These are phyloP conservation scores for Monascus ruber DNA, from an alignment of 2,329 filamentous ascomycete species.

Conservation along the genomic window DNA sequence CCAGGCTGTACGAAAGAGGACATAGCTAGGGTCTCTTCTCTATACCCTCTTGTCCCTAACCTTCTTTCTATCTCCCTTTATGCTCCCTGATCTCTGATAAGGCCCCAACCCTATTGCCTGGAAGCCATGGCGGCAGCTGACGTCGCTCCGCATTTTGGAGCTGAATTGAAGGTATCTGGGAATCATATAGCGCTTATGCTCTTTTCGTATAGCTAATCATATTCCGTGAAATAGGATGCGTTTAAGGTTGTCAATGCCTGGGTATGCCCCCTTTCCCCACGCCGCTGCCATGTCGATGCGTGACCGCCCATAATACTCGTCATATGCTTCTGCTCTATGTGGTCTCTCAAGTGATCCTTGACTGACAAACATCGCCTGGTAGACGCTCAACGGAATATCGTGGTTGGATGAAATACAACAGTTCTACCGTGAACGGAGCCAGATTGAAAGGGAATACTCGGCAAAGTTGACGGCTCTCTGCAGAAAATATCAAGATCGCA, in stretches of 20 bases:
- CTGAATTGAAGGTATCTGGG: constrained; percentile 70
- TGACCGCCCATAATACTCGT: too few species aligned
- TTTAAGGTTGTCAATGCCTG: constrained; percentile 92
- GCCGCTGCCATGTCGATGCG: too few species aligned
- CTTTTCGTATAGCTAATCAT: not conserved
- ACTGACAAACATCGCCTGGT: constrained; percentile 1
- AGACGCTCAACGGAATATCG: constrained; percentile 71
- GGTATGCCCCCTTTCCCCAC: constrained; percentile 38
- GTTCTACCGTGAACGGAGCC: constrained; percentile 90
- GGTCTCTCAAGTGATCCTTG: not conserved
- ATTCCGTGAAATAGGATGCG: constrained; percentile 57
- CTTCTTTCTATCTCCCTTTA: constrained; percentile 8
- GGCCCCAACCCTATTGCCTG: constrained; percentile 4
- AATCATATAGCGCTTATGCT: not conserved
- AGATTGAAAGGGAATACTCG: constrained; percentile 94
- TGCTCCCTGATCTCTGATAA: constrained; percentile 13
- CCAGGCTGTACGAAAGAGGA: too few species aligned
- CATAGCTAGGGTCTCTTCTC: not conserved
- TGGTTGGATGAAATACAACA: constrained; percentile 96
- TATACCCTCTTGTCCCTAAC: not conserved
- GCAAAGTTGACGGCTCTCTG: constrained; percentile 76
- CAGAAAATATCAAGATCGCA: constrained; percentile 96
- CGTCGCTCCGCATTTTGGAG: constrained; percentile 74
- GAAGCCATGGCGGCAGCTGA: constrained; percentile 68
- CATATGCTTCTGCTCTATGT: too few species aligned